These are phyloP conservation scores for Cyclotella choctawhatcheeana DNA, from an alignment of 108 stramenopile species.

Conservation along the genomic window DNA sequence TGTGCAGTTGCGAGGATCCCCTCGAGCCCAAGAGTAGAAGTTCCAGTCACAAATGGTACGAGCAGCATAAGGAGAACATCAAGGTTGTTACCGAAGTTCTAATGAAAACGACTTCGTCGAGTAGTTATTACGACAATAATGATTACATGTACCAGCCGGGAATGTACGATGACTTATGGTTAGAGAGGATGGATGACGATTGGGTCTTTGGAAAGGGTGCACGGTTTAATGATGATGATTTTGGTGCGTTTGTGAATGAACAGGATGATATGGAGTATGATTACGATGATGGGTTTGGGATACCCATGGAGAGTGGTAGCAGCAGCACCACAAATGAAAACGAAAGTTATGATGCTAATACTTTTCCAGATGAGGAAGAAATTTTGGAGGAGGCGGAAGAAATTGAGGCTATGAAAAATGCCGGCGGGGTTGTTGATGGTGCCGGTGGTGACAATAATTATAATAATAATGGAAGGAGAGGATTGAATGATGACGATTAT, in stretches of 20 bases:
- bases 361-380: too few relatives aligned
- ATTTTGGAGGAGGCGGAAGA: too few relatives aligned
- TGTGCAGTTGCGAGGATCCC: conserved; percentile 67
- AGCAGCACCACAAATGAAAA: too few relatives aligned
- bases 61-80: conserved; percentile 58
- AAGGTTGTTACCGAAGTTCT: conserved; percentile 41
- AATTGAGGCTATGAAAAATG: background rate
- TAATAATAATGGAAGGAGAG: background rate
- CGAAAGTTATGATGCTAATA: too few relatives aligned
- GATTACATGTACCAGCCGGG: conserved; percentile 9
- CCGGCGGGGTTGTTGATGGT: background rate
- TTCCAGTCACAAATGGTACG: conserved; percentile 45
- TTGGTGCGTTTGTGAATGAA: background rate
- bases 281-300: conserved; percentile 39
- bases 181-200: conserved; percentile 46
- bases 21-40: conserved; percentile 43
- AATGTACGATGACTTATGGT: conserved; percentile 34
- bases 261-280: conserved; percentile 12
- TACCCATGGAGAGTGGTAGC: conserved; percentile 17
- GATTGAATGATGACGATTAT: conserved; percentile 10
- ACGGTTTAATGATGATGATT: conserved; percentile 36
- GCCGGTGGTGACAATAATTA: background rate
- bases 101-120: conserved; percentile 17
- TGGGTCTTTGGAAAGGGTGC: conserved; percentile 44
- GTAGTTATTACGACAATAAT: background rate